phyloP scores from a whole-genome alignment of 805 yeast genomes.

The Jamesozyma spencerorum region DNA sequence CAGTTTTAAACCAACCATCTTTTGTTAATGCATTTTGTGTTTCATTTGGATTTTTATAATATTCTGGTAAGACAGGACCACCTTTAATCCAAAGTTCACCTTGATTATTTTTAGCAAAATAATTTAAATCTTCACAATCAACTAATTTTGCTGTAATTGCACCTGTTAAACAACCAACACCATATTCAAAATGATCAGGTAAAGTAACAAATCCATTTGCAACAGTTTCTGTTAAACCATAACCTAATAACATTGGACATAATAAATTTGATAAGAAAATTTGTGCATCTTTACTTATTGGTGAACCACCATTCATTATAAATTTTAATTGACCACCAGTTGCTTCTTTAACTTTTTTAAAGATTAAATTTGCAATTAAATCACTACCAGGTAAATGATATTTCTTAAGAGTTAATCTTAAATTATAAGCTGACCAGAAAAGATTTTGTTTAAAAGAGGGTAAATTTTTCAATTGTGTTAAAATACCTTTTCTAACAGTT shows the following conservation, averaged over 20 bases:
- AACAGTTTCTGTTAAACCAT: slow-evolving; percentile 92
- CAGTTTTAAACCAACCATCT: slow-evolving; percentile 93
- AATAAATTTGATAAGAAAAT: slow-evolving; percentile 64
- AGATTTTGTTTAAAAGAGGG: slow-evolving; percentile 64
- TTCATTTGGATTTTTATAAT: slow-evolving; percentile 76
- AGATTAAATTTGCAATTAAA: slow-evolving; percentile 55
- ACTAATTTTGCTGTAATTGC: slow-evolving; percentile 79
- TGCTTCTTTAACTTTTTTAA: slow-evolving; percentile 83
- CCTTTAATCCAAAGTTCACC: slow-evolving; percentile 88
- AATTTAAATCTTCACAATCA: slow-evolving; percentile 86
- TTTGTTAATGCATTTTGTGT: slow-evolving; percentile 66
- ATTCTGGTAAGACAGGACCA: slow-evolving; percentile 60
- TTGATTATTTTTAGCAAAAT: slow-evolving; percentile 80
- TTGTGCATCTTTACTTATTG: slow-evolving; percentile 79
- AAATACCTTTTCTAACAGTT: slow-evolving; percentile 82
- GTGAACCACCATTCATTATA: slow-evolving; percentile 87
- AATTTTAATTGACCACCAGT: slow-evolving; percentile 82
- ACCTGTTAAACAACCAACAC: slow-evolving; percentile 75
- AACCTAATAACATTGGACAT: slow-evolving; percentile 87
- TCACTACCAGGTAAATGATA: slow-evolving; percentile 69
- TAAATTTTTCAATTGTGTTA: slow-evolving; percentile 59
- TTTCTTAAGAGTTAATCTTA: slow-evolving; percentile 53
- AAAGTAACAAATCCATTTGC: slow-evolving; percentile 74
- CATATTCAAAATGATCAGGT: slow-evolving; percentile 57
- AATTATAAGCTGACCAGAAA: slow-evolving; percentile 80